A percentile compares a stretch with the other conserved stretches of the same genome.
phyloP scores from a whole-genome alignment of 163 green algal species.

The Scenedesmus sp. region DNA sequence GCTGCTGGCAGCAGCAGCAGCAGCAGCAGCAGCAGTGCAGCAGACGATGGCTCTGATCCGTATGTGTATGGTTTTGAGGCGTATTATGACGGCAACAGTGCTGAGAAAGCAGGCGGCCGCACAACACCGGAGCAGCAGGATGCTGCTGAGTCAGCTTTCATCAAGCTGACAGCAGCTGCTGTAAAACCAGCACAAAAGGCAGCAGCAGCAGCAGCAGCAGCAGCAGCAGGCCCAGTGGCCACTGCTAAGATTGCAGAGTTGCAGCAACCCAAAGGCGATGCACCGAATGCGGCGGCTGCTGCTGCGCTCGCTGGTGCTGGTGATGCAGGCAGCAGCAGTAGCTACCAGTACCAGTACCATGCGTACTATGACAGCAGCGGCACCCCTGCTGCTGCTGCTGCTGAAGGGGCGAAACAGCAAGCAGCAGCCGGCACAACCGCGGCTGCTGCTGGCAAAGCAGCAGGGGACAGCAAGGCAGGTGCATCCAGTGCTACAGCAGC shows the following conservation, averaged over 20 bases:
- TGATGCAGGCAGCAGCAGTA: not conserved
- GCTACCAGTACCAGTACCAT: not conserved
- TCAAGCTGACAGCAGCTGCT: not conserved
- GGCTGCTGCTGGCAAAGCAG: not conserved
- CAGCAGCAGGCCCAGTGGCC: not conserved
- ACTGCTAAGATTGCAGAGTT: not conserved
- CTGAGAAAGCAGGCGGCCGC: not conserved
- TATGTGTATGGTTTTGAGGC: not conserved
- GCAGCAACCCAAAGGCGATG: not conserved
- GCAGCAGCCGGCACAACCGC: not conserved
- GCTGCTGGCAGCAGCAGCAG: slow-evolving; percentile 4
- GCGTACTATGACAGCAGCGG: not conserved
- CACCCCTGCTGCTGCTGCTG: not conserved
- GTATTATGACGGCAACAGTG: not conserved
- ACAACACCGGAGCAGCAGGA: not conserved
- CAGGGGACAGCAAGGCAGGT: not conserved
- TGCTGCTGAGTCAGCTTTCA: slow-evolving; percentile 1
- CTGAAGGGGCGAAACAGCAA: not conserved
- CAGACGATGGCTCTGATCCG: not conserved
- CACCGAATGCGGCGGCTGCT: not conserved
- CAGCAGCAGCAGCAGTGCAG: not conserved
- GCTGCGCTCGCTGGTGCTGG: not conserved
- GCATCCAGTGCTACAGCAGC: not conserved
- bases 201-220: not conserved
- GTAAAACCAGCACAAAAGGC: not conserved